phyloP scores from a whole-genome alignment of 1,284 basidiomycete species.

The Cryptococcus sp. region DNA sequence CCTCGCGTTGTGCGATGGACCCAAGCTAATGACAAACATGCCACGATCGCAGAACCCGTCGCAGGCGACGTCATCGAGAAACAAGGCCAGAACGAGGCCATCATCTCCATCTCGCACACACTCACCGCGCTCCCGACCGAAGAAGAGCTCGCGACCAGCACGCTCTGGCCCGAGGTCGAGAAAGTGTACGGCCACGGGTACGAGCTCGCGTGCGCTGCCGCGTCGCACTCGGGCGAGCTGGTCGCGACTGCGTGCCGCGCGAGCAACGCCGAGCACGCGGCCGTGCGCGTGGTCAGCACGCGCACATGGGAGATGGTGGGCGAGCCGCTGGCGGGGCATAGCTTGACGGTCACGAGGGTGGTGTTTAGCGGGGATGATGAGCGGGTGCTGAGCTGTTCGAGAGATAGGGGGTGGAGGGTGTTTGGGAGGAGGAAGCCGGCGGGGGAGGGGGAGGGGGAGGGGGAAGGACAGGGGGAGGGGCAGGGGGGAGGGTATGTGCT shows the following conservation, averaged over 20 bases:
- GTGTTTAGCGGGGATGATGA: conserved; percentile 81
- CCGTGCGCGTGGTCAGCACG: conserved; percentile 77
- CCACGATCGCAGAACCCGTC: conserved; percentile 17
- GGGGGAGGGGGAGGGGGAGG: conserved; percentile 50
- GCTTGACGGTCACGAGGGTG: conserved; percentile 84
- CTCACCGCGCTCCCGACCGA: conserved; percentile 53
- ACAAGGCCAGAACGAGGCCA: conserved; percentile 38
- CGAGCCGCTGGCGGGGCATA: conserved; percentile 72
- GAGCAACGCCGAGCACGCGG: conserved; percentile 80
- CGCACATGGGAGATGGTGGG: conserved; percentile 67
- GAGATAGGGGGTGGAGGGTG: conserved; percentile 91
- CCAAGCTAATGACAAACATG: background rate
- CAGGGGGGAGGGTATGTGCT: conserved; percentile 60
- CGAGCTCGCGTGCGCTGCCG: conserved; percentile 77
- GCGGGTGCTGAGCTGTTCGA: conserved; percentile 74
- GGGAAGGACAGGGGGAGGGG: conserved; percentile 27
- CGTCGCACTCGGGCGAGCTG: conserved; percentile 64
- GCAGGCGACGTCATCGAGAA: conserved; percentile 25
- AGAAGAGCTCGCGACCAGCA: conserved; percentile 68
- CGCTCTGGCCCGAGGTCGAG: conserved; percentile 95
- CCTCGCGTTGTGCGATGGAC: background rate
- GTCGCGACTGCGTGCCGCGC: conserved; percentile 93
- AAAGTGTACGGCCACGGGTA: conserved; percentile 98
- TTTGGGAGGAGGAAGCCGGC: conserved; percentile 54
- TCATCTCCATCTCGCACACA: conserved; percentile 45